Base-by-base conservation (phyloP, 1,139 yeast genomes). In the Protomyces arabidopsidicola region DNA sequence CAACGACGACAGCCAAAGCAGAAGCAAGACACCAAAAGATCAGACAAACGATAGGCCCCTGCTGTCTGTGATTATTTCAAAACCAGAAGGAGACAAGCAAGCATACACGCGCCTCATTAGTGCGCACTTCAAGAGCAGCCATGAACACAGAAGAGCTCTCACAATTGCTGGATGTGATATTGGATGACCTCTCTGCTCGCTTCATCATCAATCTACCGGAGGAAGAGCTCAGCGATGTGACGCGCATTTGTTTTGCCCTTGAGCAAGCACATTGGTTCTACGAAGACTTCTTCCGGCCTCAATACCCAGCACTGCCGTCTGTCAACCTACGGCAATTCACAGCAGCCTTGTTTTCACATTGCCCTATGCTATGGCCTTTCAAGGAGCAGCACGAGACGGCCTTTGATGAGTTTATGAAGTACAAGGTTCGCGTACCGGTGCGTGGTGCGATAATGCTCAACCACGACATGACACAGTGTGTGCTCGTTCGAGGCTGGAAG, bases 261-360 rank as follows among this genome's bases (percentile, higher is more conserved):
- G 99, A 95, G 78, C 98, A 95, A 75, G 98, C 98, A 1, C 97
- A 90, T 72, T 95, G 98, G 98, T 95, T 88, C 74, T 95, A 91
- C 74, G 84, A 89, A 57, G 99, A 95, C 75, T 91, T 87, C 72
- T 80, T 87, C 16, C 82, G 93, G 45, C 84, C 82, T 55, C 77
- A 86, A 71, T 87, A 90, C 73, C 95, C 95, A 1, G 75, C 81
- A 36, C 79, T 93, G 68, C 98, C 98, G 3, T 74, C 83, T 1
- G 78, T 91, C 81, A 88, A 86, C 71, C 85, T 91, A 82, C 87
- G 87, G 72, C 75, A 81, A n/a, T 91, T 95, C 74, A 85, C 93
- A 0, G 82, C 87, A 56, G 81, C 80, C 67, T 76, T 93, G 53
- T 84, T 90, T 71, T 84, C 84, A 67, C 82, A 85, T 65, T 90